Conservation (phyloP, 2,329 filamentous ascomycete genomes). For the Botrytis fragariae region DNA sequence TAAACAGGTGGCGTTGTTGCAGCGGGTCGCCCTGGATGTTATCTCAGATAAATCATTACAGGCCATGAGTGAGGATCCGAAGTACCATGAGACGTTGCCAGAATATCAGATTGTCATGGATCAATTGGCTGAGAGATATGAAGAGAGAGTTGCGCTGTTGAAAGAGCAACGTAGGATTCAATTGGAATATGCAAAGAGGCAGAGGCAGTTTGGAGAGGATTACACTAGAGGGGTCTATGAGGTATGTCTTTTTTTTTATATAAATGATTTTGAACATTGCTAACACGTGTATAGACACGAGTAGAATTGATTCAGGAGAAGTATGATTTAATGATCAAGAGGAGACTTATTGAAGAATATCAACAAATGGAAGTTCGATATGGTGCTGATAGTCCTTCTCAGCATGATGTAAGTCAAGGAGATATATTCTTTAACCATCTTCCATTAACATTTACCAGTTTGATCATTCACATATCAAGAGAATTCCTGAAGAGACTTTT, state of each 20-base stretch:
- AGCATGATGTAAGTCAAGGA: slow-evolving; percentile 29
- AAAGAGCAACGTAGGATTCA: slow-evolving; percentile 20
- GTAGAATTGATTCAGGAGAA: slow-evolving; percentile 28
- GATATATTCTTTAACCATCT: not conserved
- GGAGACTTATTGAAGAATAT: slow-evolving; percentile 29
- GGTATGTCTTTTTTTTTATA: slow-evolving; percentile 26
- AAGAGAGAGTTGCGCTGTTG: slow-evolving; percentile 24
- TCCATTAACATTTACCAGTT: slow-evolving; percentile 26
- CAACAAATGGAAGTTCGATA: slow-evolving; percentile 22
- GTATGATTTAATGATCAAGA: slow-evolving; percentile 26
- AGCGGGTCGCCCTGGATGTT: slow-evolving; percentile 30
- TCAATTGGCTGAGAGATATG: slow-evolving; percentile 26
- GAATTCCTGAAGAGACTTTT: slow-evolving; percentile 7
- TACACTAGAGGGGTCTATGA: slow-evolving; percentile 25
- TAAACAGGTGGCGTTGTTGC: slow-evolving; percentile 30
- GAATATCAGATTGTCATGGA: slow-evolving; percentile 32
- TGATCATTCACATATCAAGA: slow-evolving; percentile 21
- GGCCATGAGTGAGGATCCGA: slow-evolving; percentile 27
- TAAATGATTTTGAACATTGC: slow-evolving; percentile 5
- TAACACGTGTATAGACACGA: slow-evolving; percentile 17
- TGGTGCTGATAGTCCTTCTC: slow-evolving; percentile 28
- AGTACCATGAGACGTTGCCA: slow-evolving; percentile 33
- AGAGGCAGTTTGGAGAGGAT: slow-evolving; percentile 22
- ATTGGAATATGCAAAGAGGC: slow-evolving; percentile 22
- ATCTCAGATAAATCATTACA: slow-evolving; percentile 35